Evolutionary conservation across 2,329 filamentous ascomycete genomes (phyloP).

Genomic region (Botrytis fabae): DNA sequence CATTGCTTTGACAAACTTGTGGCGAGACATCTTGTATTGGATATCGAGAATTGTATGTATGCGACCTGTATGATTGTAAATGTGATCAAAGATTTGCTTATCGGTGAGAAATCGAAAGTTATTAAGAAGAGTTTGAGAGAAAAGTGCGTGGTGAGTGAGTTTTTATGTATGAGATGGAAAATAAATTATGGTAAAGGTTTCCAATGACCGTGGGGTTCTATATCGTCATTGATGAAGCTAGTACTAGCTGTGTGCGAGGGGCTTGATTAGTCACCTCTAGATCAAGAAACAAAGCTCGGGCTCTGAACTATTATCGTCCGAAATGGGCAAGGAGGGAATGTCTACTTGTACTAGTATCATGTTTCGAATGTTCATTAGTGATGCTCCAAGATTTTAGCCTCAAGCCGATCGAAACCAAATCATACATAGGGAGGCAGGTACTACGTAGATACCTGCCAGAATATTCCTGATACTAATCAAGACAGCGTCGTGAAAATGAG

Average conservation of each 20-base stretch:
- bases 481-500: not conserved
- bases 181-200: not conserved
- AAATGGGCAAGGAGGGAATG: not conserved
- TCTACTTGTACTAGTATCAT: not conserved
- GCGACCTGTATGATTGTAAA: not conserved
- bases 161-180: constrained; percentile 4
- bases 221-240: constrained; percentile 12
- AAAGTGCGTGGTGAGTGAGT: not conserved
- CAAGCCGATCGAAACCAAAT: not conserved
- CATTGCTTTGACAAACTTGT: constrained; percentile 44
- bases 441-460: not conserved
- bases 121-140: not conserved
- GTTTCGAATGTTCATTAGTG: not conserved
- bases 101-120: not conserved
- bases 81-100: not conserved
- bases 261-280: constrained; percentile 4
- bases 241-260: not conserved
- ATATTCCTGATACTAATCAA: not conserved
- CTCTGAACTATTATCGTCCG: not conserved
- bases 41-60: not conserved
- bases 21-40: constrained; percentile 43
- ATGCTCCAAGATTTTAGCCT: not conserved
- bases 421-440: not conserved
- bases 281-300: not conserved
- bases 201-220: not conserved